Conservation (phyloP, 2,329 filamentous ascomycete genomes). For the Cryphonectria naterciae region DNA sequence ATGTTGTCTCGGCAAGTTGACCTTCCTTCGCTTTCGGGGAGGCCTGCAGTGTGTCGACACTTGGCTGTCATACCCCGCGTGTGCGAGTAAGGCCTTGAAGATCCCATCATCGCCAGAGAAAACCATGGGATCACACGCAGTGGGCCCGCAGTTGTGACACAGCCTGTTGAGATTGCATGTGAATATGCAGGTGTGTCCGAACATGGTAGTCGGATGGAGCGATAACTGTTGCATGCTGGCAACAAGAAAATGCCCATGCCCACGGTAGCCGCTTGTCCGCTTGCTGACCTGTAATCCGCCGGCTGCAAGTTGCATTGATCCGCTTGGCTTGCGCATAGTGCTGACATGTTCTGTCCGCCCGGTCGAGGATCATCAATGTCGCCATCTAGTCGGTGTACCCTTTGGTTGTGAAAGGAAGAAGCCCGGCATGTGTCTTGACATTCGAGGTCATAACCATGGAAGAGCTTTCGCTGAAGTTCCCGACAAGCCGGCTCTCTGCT, state of each 20-base stretch:
- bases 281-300: not conserved
- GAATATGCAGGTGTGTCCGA: constrained; percentile 22
- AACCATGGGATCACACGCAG: not conserved
- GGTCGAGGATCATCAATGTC: constrained; percentile 6
- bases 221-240: not conserved
- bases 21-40: constrained; percentile 18
- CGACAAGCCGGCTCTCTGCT: not conserved
- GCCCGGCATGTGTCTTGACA: not conserved
- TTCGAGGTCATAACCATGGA: not conserved
- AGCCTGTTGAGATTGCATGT: constrained; percentile 19
- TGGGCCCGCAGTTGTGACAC: constrained; percentile 4
- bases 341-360: constrained; percentile 11
- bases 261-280: constrained; percentile 3
- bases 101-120: not conserved
- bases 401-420: not conserved
- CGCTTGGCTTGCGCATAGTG: constrained; percentile 12
- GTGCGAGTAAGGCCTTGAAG: not conserved
- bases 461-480: not conserved
- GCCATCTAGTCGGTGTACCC: constrained; percentile 21
- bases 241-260: not conserved
- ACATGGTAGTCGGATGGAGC: not conserved
- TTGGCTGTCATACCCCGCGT: not conserved
- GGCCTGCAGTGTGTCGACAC: not conserved
- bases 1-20: constrained; percentile 4
- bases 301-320: not conserved